A percentile compares a stretch with the other conserved stretches of the same genome.
These are phyloP conservation scores for Diaporthe helianthi DNA, from an alignment of 2,329 filamentous ascomycete species.

Conservation along the genomic window DNA sequence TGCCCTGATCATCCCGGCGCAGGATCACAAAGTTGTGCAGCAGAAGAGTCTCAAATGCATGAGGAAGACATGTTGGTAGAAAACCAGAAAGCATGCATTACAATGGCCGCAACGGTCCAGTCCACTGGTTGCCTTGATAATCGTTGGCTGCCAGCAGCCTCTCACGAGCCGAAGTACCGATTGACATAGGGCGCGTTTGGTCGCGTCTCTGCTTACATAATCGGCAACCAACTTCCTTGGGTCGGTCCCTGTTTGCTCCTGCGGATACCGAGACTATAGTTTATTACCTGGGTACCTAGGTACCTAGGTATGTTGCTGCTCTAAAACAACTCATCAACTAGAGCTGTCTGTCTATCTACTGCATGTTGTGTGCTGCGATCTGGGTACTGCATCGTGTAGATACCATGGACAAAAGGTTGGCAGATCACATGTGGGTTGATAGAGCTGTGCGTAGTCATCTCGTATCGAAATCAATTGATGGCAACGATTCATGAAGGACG, in stretches of 20 bases:
- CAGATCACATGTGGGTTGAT: background rate
- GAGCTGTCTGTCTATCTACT: background rate
- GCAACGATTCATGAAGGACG: background rate
- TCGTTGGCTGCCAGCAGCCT: no score
- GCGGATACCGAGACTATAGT: no score
- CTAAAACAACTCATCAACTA: background rate
- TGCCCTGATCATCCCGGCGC: conserved; percentile 5
- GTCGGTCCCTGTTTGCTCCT: background rate
- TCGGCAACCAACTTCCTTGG: no score
- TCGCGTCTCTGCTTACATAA: conserved; percentile 17
- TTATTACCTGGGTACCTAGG: no score
- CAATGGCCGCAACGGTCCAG: background rate
- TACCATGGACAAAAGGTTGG: background rate
- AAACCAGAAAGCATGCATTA: background rate
- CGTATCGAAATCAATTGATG: background rate
- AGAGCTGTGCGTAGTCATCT: background rate
- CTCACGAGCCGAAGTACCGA: background rate
- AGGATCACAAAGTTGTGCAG: background rate
- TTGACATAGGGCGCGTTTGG: background rate
- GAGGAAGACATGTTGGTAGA: background rate
- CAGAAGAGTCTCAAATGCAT: background rate
- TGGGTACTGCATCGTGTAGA: background rate
- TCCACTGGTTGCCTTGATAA: background rate
- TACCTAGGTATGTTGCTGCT: background rate
- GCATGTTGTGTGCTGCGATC: background rate